Evolutionary conservation across 768 basidiomycete species (phyloP), one percentile per base, ranked within the genome.

Genomic region (Asterophora parasitica): DNA sequence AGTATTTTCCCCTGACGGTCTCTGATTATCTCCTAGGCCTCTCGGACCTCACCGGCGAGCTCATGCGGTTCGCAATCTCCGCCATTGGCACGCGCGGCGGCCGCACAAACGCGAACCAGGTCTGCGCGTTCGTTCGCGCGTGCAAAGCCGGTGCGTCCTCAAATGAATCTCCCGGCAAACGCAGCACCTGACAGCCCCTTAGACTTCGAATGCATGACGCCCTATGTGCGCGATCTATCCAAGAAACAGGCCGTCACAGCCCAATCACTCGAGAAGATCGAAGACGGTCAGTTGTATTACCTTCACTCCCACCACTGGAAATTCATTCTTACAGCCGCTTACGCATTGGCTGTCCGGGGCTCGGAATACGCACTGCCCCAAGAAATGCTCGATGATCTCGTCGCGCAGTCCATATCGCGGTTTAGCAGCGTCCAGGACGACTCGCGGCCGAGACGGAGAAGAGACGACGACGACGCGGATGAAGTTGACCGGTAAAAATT

Each of bases 11-110:
- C 3, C 61, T 94, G 27, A 76, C 90, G 7, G 61, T 81, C 28
- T 82, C 86, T 33, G 94, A 98, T 61, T 98, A 96, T 61, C 71
- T 97, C 11, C 79, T 97, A 2, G 96, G 96, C 4, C 68, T 98
- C 23, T 89, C 91, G 6, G 96, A 99, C 66, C 75, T 99, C 16
- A 96, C 92, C 0, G 96, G 96, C 36, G 96, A 99, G 67, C 79
- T 98, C 19, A 97, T 98, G 96, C 79, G 95, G 28, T 87, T 85
- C 53, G 92, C 92, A 9, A 95, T 97, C 50, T 88, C 91, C 38
- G 80, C 87, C 38, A 80, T 92, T 34, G 70, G 81, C 2, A 77
- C 75, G 12, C 78, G 77, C 38, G 85, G 85, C 2, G 85, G 85
- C 3, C 78, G 80, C 9, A 65, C 70, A 48, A 80, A 76, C 57